Base-by-base conservation (phyloP, 306 rosid genomes). In the Cicer judaicum region DNA sequence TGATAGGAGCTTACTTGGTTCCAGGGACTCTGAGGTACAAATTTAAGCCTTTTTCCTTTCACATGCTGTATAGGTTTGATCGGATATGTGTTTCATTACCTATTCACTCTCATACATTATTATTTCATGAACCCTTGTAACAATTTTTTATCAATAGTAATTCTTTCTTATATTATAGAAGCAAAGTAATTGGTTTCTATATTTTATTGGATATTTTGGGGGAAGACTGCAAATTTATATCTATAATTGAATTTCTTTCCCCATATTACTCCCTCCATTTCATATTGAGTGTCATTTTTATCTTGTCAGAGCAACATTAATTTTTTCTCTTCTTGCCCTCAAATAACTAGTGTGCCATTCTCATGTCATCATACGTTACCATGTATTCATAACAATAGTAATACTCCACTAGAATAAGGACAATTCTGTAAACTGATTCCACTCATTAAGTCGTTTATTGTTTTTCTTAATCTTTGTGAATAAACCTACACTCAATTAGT, bases 11-110 rank as follows among this genome's bases (percentile, higher is more conserved):
- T 83, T 95, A 84, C 97, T 92, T 47, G 99, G 99, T 46, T 88
- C 93, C 38, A 86, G 99, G 86, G 99, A 95, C 77, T 94, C 99
- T 59, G 99, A 95, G 97, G 99, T 95, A 87, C 73, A 52, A 70
- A 49, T 77, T 47, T 56, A 55, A 29, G 50, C 61, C 50, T 69
- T 73, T 63, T 52, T 67, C 72, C 74, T 49, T 55, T 18, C 53
- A 34, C 21, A n/a, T 55, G 55, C 13, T 81, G 16, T 70, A 56
- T 63, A 61, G 62, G 16, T 72, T 44, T 75, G 68, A 36, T 5
- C 16, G 7, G 72, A 19, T 11, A 19, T 15, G 18, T 64, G 13
- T 73, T 80, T 54, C 13, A 44, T 42, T 34, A 24, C 59, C 61
- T 50, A 8, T 55, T 24, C 63, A 38, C 40, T 60, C n/a, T 15